These are phyloP conservation scores for Poa pratensis DNA, from an alignment of 176 grass and related monocot species.

Conservation along the genomic window DNA sequence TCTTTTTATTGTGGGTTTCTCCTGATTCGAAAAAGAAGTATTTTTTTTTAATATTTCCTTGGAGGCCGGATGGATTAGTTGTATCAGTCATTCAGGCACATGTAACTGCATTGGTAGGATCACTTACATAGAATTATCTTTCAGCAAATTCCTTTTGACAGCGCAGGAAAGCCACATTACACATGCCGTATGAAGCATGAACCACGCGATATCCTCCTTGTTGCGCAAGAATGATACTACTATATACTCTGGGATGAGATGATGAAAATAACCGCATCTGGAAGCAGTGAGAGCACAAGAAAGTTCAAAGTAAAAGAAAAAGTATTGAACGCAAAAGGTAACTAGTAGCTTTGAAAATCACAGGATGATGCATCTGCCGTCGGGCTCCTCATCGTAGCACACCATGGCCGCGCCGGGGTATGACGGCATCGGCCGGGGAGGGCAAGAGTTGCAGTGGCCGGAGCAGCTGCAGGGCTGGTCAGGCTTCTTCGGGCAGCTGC, in stretches of 20 bases:
- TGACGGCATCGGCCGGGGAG: background rate
- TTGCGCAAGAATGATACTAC: background rate
- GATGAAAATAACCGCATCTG: background rate
- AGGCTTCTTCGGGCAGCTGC: conserved; percentile 18
- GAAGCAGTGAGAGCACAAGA: background rate
- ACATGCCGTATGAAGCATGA: background rate
- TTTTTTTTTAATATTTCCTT: no score
- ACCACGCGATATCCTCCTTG: background rate
- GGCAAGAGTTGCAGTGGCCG: conserved; percentile 16
- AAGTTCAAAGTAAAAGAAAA: background rate
- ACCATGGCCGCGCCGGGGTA: conserved; percentile 26
- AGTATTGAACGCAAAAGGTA: background rate
- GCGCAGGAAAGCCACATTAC: background rate
- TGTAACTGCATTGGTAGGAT: background rate
- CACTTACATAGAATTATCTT: background rate
- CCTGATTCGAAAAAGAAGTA: no score
- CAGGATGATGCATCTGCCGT: conserved; percentile 34
- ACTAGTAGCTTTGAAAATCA: background rate
- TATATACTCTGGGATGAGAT: background rate
- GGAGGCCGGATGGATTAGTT: background rate
- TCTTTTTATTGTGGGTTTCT: no score
- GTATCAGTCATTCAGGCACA: background rate
- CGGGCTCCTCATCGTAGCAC: conserved; percentile 26
- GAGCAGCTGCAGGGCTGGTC: background rate
- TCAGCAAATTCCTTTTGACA: background rate